Conservation (phyloP, 2,329 filamentous ascomycete species). For the Aspergillus carbonarius region DNA sequence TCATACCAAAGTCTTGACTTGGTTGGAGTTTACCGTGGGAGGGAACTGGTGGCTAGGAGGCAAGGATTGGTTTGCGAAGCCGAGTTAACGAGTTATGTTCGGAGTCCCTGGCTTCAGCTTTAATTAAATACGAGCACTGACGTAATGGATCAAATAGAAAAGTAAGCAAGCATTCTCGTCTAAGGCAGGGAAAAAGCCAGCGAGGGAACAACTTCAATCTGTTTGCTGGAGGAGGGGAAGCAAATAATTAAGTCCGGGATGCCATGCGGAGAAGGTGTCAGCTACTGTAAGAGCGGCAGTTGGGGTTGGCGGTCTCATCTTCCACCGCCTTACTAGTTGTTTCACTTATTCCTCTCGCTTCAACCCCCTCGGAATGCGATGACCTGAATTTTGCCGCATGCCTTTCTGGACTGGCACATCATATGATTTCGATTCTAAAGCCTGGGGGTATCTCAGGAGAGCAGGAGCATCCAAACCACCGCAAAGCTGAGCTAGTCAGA, state of each 20-base stretch:
- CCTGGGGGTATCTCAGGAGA: too few species aligned
- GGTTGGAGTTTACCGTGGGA: background rate
- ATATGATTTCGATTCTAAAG: too few species aligned
- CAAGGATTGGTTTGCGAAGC: background rate
- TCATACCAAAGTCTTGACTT: slow-evolving; percentile 31
- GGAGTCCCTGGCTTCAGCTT: background rate
- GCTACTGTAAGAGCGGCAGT: background rate
- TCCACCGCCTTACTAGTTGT: too few species aligned
- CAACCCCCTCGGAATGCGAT: too few species aligned
- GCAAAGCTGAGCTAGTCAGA: too few species aligned
- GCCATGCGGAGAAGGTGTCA: background rate
- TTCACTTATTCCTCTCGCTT: too few species aligned
- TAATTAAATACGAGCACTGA: slow-evolving; percentile 15
- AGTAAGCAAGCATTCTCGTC: slow-evolving; percentile 27
- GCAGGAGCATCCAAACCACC: too few species aligned
- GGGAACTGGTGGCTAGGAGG: slow-evolving; percentile 3
- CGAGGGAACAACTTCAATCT: background rate
- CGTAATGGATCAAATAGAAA: slow-evolving; percentile 17
- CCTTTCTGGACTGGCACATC: too few species aligned
- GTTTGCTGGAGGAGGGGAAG: background rate
- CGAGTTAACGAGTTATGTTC: slow-evolving; percentile 8
- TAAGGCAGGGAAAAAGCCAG: background rate
- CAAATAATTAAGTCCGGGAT: background rate
- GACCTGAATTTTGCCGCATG: too few species aligned
- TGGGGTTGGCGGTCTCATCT: background rate